Percentiles rank a stretch among this genome's conserved stretches.
These are phyloP conservation scores for rapeseed (Brassica napus) DNA, from an alignment of 345 rosid species.

Conservation along the genomic window DNA sequence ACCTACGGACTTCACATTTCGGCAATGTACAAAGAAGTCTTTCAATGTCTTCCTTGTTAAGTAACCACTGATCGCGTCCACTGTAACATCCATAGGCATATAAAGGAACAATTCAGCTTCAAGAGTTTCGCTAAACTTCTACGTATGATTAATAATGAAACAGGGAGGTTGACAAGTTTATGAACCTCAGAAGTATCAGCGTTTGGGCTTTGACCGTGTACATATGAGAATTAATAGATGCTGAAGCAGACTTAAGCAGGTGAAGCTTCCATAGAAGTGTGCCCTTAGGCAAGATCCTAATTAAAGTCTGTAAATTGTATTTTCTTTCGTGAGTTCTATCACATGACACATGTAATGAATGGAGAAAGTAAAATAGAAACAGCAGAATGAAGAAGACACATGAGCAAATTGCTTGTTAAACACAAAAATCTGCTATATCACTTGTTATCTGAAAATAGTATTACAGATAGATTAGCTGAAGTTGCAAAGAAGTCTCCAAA, in stretches of 20 bases:
- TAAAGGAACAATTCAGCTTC: neutral
- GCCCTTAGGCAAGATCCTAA: slow-evolving; percentile 57
- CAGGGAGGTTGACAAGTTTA: slow-evolving; percentile 18
- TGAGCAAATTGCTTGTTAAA: slow-evolving; percentile 1
- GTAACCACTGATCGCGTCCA: slow-evolving; percentile 68
- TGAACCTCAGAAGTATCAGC: slow-evolving; percentile 63
- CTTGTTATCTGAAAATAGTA: neutral
- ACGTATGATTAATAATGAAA: slow-evolving; percentile 8
- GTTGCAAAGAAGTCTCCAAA: slow-evolving; percentile 34
- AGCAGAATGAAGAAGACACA: neutral
- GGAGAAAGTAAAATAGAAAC: neutral
- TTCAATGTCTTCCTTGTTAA: slow-evolving; percentile 65
- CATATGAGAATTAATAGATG: slow-evolving; percentile 54
- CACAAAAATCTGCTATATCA: neutral
- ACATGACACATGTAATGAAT: neutral
- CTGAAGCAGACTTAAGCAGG: slow-evolving; percentile 62
- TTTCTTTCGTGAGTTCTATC: neutral
- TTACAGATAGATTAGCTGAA: slow-evolving; percentile 45
- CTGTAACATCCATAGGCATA: slow-evolving; percentile 38
- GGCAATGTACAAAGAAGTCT: slow-evolving; percentile 48
- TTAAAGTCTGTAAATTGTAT: slow-evolving; percentile 51
- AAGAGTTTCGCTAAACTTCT: neutral
- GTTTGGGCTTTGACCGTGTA: slow-evolving; percentile 58
- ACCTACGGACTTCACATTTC: slow-evolving; percentile 54
- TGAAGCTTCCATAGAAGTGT: slow-evolving; percentile 80